Conservation (phyloP, 345 rosid genomes). For the Salix suchowensis region DNA sequence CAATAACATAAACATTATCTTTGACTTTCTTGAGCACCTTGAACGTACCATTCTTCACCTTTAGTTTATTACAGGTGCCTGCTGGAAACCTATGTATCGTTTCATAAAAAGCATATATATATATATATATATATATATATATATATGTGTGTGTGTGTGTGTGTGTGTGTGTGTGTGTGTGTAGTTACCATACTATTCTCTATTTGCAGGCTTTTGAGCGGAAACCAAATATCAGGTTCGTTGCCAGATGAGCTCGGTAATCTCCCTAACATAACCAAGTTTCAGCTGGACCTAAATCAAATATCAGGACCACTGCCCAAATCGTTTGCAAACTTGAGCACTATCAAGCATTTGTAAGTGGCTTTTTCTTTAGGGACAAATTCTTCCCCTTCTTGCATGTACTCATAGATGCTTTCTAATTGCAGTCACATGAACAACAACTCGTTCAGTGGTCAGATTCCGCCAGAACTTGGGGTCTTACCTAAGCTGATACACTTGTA, state of each 20-base stretch:
- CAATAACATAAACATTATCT: too few species aligned
- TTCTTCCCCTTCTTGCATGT: neutral
- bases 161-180: too few species aligned
- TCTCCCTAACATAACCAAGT: slow-evolving; percentile 32
- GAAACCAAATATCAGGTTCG: slow-evolving; percentile 41
- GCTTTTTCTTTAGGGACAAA: neutral
- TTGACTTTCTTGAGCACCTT: too few species aligned
- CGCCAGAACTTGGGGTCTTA: slow-evolving; percentile 33
- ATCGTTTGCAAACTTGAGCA: slow-evolving; percentile 32
- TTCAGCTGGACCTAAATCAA: slow-evolving; percentile 39
- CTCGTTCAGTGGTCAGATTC: slow-evolving; percentile 48
- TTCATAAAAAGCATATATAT: too few species aligned
- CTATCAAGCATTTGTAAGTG: slow-evolving; percentile 39
- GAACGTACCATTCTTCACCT: too few species aligned
- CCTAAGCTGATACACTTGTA: slow-evolving; percentile 40
- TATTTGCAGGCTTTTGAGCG: slow-evolving; percentile 42
- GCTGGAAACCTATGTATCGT: too few species aligned
- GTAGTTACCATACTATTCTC: neutral
- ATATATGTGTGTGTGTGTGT: too few species aligned
- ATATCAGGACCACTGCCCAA: slow-evolving; percentile 37
- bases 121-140: too few species aligned
- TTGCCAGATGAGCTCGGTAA: slow-evolving; percentile 44
- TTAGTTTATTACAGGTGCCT: too few species aligned
- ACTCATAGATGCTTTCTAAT: slow-evolving; percentile 1
- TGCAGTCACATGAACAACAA: slow-evolving; percentile 51